Percentiles rank a stretch among this genome's conserved stretches.
Evolutionary conservation across 2,329 filamentous ascomycete species (phyloP).

Genomic region (Xylariales sp.): DNA sequence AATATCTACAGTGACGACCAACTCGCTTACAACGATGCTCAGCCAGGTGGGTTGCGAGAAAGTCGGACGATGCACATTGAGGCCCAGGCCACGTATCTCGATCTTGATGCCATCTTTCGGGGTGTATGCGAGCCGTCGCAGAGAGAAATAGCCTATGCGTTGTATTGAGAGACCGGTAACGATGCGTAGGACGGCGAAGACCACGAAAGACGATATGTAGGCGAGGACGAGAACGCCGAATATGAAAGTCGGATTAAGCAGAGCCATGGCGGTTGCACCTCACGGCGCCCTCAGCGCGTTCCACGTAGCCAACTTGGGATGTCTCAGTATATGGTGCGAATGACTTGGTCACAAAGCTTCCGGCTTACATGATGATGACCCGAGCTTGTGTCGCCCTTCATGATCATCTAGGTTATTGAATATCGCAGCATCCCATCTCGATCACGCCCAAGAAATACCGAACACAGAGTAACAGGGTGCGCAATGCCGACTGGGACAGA

Average conservation of each 20-base stretch:
- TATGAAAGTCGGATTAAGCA: constrained; percentile 73
- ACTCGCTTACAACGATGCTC: constrained; percentile 80
- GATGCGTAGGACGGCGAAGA: constrained; percentile 90
- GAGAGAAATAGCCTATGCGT: constrained; percentile 85
- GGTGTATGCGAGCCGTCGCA: constrained; percentile 85
- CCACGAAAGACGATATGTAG: constrained; percentile 86
- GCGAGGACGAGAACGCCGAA: constrained; percentile 79
- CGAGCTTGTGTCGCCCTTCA: constrained; percentile 1
- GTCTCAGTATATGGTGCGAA: constrained; percentile 3
- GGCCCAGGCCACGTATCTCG: constrained; percentile 81
- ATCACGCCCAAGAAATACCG: too few relatives aligned
- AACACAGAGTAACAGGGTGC: too few relatives aligned
- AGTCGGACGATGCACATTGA: constrained; percentile 87
- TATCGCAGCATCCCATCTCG: constrained; percentile 5
- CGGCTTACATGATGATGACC: constrained; percentile 7
- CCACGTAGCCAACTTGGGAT: constrained; percentile 19
- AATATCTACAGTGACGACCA: constrained; percentile 78
- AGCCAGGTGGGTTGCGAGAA: constrained; percentile 97
- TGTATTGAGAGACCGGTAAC: constrained; percentile 94
- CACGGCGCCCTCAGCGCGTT: constrained; percentile 21
- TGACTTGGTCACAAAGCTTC: neutral
- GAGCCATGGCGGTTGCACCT: constrained; percentile 48
- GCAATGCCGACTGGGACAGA: too few relatives aligned
- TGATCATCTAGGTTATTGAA: constrained; percentile 4
- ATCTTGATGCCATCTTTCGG: constrained; percentile 84